phyloP scores from a whole-genome alignment of 2,329 filamentous ascomycete genomes.

The Penicillium sp. region DNA sequence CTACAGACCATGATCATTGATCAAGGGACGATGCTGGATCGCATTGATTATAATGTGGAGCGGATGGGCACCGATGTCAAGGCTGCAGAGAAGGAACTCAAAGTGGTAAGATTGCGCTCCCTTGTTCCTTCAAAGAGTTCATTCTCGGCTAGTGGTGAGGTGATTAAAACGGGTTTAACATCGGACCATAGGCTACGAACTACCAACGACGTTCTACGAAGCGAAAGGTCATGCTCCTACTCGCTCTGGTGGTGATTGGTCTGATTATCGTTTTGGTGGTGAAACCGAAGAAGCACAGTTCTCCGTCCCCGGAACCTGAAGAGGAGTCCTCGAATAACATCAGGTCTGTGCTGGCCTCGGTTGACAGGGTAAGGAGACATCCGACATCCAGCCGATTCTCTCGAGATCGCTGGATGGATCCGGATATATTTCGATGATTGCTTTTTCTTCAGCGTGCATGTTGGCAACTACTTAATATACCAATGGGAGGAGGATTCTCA shows the following conservation, averaged over 20 bases:
- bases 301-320: conserved; percentile 33
- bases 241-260: conserved; percentile 81
- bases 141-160: not conserved
- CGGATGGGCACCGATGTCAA: conserved; percentile 93
- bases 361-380: conserved; percentile 33
- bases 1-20: conserved; percentile 95
- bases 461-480: conserved; percentile 32
- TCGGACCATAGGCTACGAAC: conserved; percentile 66
- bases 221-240: conserved; percentile 88
- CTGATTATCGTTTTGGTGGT: conserved; percentile 83
- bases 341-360: conserved; percentile 28
- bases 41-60: conserved; percentile 98
- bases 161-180: not conserved
- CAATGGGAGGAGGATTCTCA: not conserved
- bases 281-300: conserved; percentile 68
- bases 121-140: not conserved
- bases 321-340: conserved; percentile 35
- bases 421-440: conserved; percentile 44
- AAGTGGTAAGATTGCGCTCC: conserved; percentile 61
- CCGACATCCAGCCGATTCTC: conserved; percentile 32
- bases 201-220: conserved; percentile 91
- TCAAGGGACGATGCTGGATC: conserved; percentile 87
- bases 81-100: conserved; percentile 88
- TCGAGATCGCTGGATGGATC: conserved; percentile 42
- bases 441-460: conserved; percentile 8